Percentiles rank a stretch among this genome's conserved stretches.
Evolutionary conservation across 1,284 basidiomycete genomes (phyloP).

Genomic region (Rhodotorula sp.): DNA sequence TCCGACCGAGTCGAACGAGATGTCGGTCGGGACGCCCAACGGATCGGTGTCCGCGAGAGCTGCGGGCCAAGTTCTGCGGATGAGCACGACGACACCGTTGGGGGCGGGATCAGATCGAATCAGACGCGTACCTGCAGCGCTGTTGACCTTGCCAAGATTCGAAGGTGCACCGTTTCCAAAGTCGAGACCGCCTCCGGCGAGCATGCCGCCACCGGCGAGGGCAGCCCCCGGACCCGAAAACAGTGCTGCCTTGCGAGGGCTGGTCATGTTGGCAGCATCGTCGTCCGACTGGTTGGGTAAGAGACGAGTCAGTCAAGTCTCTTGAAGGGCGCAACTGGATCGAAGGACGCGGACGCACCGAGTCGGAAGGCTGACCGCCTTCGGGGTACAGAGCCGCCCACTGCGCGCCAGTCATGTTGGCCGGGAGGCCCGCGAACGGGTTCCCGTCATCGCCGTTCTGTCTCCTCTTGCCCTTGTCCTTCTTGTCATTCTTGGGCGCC

Average conservation of each 20-base stretch:
- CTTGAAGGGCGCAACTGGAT: no score
- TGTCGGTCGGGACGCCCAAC: conserved; percentile 85
- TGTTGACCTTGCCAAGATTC: conserved; percentile 76
- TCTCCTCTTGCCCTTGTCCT: conserved; percentile 25
- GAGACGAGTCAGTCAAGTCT: background rate
- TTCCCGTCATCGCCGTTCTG: conserved; percentile 26
- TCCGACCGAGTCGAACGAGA: conserved; percentile 96
- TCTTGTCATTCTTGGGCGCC: conserved; percentile 18
- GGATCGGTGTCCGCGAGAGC: conserved; percentile 96
- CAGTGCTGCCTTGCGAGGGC: conserved; percentile 37
- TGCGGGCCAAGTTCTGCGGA: conserved; percentile 37
- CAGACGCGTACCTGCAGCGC: conserved; percentile 60
- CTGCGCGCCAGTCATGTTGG: conserved; percentile 36
- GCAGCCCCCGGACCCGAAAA: conserved; percentile 44
- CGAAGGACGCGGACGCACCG: conserved; percentile 16
- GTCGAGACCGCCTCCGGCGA: conserved; percentile 44
- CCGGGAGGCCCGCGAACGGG: conserved; percentile 36
- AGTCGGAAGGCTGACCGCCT: conserved; percentile 32
- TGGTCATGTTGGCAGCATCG: conserved; percentile 34
- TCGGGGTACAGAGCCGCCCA: conserved; percentile 40
- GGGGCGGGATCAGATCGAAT: no score
- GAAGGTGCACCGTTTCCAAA: conserved; percentile 46
- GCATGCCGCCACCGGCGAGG: conserved; percentile 39
- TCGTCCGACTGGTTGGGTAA: conserved; percentile 31
- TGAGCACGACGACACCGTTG: background rate